Conservation (phyloP, 441 rosid genomes). For the Gossypium schwendimanii region DNA sequence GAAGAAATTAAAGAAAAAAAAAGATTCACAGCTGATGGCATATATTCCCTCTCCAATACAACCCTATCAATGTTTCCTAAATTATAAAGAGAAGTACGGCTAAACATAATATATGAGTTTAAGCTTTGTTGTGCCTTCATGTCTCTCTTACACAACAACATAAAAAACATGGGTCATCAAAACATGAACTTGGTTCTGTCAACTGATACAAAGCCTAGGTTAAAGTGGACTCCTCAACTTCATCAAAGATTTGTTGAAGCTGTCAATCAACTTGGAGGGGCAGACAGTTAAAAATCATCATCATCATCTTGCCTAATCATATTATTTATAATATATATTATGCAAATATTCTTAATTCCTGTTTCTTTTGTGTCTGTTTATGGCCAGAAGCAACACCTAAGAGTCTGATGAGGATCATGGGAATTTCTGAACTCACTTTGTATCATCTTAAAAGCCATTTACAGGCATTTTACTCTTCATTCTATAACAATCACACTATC, state of each 20-base stretch:
- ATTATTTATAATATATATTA: not conserved
- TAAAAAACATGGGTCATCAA: constrained; percentile 31
- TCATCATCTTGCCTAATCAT: constrained; percentile 9
- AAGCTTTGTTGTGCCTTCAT: constrained; percentile 17
- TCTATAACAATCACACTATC: constrained; percentile 4
- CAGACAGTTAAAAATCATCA: constrained; percentile 52
- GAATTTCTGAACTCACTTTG: constrained; percentile 80
- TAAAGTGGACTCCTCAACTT: constrained; percentile 92
- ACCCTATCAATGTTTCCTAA: constrained; percentile 21
- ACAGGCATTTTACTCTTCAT: constrained; percentile 42
- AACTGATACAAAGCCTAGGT: constrained; percentile 87
- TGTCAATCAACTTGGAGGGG: constrained; percentile 77
- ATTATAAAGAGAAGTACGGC: not conserved
- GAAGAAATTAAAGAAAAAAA: constrained; percentile 13
- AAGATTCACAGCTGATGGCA: constrained; percentile 66
- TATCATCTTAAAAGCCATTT: constrained; percentile 97
- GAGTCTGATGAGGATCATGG: constrained; percentile 82
- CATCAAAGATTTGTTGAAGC: constrained; percentile 81
- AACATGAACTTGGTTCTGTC: constrained; percentile 74
- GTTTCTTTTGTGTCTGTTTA: constrained; percentile 2
- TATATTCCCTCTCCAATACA: constrained; percentile 69
- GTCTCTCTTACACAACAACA: constrained; percentile 15
- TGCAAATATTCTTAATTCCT: not conserved
- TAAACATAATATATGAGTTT: constrained; percentile 25
- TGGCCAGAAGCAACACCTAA: constrained; percentile 90